Evolutionary conservation across 495 filamentous ascomycete genomes (phyloP).

Genomic region (Penicillium macrosclerotiorum): DNA sequence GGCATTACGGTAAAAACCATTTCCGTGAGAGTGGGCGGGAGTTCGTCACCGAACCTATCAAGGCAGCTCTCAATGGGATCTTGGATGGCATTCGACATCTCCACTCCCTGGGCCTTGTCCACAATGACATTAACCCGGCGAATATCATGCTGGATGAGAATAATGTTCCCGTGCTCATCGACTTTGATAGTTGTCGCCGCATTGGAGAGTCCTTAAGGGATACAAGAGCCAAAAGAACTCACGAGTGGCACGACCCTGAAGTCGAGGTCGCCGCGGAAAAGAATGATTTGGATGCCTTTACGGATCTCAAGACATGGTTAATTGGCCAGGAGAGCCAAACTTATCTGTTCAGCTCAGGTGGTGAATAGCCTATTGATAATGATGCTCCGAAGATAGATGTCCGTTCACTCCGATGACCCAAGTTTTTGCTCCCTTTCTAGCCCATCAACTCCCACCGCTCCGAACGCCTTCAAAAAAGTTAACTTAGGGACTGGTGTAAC

Average conservation of each 20-base stretch:
- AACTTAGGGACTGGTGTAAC: too few species aligned
- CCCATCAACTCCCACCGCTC: too few species aligned
- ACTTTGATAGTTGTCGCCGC: conserved; percentile 37
- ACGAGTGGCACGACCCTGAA: conserved; percentile 20
- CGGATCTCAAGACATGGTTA: conserved; percentile 16
- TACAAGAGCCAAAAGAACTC: conserved; percentile 21
- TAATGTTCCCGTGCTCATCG: conserved; percentile 35
- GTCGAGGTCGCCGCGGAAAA: conserved; percentile 19
- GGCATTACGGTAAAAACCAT: conserved; percentile 10
- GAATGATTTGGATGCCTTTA: conserved; percentile 20
- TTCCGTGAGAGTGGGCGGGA: conserved; percentile 20
- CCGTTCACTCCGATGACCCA: too few species aligned
- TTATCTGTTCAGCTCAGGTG: too few species aligned
- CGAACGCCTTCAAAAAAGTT: too few species aligned
- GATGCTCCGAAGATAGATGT: too few species aligned
- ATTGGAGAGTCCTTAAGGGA: conserved; percentile 20
- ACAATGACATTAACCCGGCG: conserved; percentile 39
- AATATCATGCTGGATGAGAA: conserved; percentile 40
- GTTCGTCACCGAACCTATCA: conserved; percentile 14
- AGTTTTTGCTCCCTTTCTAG: too few species aligned
- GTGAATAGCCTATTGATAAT: too few species aligned
- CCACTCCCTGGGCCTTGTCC: conserved; percentile 32
- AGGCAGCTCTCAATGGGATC: conserved; percentile 21
- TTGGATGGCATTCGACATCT: conserved; percentile 37
- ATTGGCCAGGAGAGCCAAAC: too few species aligned